These are phyloP conservation scores for Simmondsia chinensis DNA, from an alignment of 148 eudicot genomes.

Conservation along the genomic window DNA sequence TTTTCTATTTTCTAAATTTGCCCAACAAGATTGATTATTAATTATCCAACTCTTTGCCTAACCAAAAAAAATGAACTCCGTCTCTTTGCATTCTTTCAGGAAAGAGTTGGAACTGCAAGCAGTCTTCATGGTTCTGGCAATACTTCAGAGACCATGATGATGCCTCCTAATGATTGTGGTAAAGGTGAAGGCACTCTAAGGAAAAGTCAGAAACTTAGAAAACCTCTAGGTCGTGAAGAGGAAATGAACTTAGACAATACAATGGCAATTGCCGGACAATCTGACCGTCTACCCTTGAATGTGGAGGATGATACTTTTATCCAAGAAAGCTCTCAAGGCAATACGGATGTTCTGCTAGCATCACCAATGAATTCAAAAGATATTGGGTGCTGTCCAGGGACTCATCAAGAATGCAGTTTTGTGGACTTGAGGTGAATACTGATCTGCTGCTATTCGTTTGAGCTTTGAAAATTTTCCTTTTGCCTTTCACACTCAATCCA, in stretches of 20 bases:
- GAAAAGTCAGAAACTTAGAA: slow-evolving; percentile 25
- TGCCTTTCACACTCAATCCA: too few relatives aligned
- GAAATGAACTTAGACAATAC: slow-evolving; percentile 17
- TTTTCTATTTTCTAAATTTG: not conserved
- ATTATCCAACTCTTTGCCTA: slow-evolving; percentile 1
- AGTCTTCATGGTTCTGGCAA: slow-evolving; percentile 24
- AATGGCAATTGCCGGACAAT: slow-evolving; percentile 9
- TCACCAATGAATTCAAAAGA: slow-evolving; percentile 14
- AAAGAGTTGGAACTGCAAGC: slow-evolving; percentile 23
- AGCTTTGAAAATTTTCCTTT: not conserved
- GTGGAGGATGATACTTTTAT: slow-evolving; percentile 14
- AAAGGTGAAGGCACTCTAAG: slow-evolving; percentile 21
- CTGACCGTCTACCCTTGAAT: slow-evolving; percentile 15
- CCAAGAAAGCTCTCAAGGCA: slow-evolving; percentile 15
- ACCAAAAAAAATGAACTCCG: too few relatives aligned
- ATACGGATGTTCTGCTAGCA: slow-evolving; percentile 17
- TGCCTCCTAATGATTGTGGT: slow-evolving; percentile 20
- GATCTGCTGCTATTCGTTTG: not conserved
- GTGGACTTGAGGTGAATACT: slow-evolving; percentile 34
- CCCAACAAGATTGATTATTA: too few relatives aligned
- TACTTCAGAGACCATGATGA: slow-evolving; percentile 22
- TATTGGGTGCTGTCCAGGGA: slow-evolving; percentile 17
- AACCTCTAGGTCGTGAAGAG: slow-evolving; percentile 17
- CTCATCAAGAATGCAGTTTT: slow-evolving; percentile 24
- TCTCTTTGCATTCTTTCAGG: too few relatives aligned